These are phyloP conservation scores for Mesembryanthemum crystallinum DNA, from an alignment of 148 eudicot genomes.

Conservation along the genomic window DNA sequence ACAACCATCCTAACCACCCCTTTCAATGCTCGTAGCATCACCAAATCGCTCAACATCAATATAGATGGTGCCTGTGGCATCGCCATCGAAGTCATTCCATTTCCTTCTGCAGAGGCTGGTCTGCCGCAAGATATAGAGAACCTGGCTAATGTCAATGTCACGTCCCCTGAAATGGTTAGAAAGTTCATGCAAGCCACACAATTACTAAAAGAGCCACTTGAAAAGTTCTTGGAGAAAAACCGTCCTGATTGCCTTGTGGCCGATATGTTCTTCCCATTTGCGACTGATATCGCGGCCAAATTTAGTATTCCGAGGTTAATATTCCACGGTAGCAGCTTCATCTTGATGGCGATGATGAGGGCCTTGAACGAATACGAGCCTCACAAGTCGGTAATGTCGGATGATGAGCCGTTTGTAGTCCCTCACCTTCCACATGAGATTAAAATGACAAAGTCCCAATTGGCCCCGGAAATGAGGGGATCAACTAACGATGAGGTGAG, in stretches of 20 bases:
- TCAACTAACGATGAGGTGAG: not conserved
- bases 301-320: slow-evolving; percentile 33
- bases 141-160: slow-evolving; percentile 16
- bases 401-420: slow-evolving; percentile 31
- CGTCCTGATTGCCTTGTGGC: slow-evolving; percentile 35
- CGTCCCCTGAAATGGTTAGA: not conserved
- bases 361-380: slow-evolving; percentile 24
- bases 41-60: not conserved
- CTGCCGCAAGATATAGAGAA: slow-evolving; percentile 31
- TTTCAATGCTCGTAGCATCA: slow-evolving; percentile 30
- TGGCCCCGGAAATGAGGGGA: not conserved
- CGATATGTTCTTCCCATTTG: slow-evolving; percentile 34
- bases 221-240: not conserved
- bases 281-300: slow-evolving; percentile 34
- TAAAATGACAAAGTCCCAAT: slow-evolving; percentile 18
- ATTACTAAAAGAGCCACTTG: slow-evolving; percentile 23
- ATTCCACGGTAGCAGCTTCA: slow-evolving; percentile 27
- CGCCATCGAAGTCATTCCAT: slow-evolving; percentile 18
- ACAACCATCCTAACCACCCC: slow-evolving; percentile 47
- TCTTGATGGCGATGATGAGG: slow-evolving; percentile 8
- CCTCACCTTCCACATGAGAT: slow-evolving; percentile 35
- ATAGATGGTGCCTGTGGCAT: slow-evolving; percentile 11
- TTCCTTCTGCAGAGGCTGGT: slow-evolving; percentile 31
- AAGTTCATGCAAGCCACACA: slow-evolving; percentile 15
- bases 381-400: slow-evolving; percentile 13